phyloP scores from a whole-genome alignment of 164 flowering plant species.

The Tinospora cordifolia region DNA sequence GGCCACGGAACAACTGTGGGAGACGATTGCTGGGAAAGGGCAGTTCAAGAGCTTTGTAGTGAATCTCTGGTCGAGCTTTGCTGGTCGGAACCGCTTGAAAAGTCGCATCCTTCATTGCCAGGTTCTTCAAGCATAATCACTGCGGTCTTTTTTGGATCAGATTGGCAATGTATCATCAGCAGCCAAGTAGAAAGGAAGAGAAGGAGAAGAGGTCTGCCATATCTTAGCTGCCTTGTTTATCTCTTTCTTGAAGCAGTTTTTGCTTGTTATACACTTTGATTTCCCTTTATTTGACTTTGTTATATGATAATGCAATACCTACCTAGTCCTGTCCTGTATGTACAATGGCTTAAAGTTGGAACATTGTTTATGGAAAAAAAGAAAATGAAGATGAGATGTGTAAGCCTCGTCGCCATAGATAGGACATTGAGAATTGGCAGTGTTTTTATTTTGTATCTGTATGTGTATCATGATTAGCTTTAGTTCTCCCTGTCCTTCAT shows the following conservation, averaged over 20 bases:
- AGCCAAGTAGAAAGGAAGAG: neutral
- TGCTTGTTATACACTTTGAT: neutral
- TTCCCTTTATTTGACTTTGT: neutral
- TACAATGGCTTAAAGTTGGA: neutral
- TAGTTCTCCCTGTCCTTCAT: neutral
- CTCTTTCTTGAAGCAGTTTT: neutral
- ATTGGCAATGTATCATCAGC: neutral
- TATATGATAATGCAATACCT: neutral
- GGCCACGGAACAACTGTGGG: slow-evolving; percentile 54
- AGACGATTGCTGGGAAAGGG: slow-evolving; percentile 64
- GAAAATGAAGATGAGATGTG: neutral
- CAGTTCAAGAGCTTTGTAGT: slow-evolving; percentile 55
- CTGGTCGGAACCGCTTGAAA: slow-evolving; percentile 53
- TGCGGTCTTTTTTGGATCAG: neutral
- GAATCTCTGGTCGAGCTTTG: slow-evolving; percentile 60
- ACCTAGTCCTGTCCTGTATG: neutral
- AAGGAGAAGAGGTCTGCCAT: neutral
- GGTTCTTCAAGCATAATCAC: slow-evolving; percentile 55
- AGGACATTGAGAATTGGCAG: neutral
- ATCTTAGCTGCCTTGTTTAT: neutral
- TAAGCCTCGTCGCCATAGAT: neutral
- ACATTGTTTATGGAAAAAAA: neutral
- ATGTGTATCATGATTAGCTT: neutral
- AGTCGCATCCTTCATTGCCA: slow-evolving; percentile 75
- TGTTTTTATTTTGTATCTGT: neutral